Evolutionary conservation across 1,284 basidiomycete species (phyloP).

Genomic region (Boletus nobilissimus): DNA sequence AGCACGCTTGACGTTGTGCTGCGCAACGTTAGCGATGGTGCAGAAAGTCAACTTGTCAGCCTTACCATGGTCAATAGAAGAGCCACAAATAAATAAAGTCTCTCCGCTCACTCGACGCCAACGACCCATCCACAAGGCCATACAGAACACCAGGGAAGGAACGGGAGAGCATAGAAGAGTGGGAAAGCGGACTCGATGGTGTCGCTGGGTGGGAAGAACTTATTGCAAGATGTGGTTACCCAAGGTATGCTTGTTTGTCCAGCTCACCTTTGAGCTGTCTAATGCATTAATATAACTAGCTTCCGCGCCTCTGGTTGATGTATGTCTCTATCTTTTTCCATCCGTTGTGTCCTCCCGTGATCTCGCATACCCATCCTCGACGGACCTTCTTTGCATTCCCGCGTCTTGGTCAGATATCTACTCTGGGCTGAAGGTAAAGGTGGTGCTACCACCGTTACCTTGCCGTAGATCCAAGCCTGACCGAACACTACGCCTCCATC

Average conservation of each 20-base stretch:
- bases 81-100: conserved; percentile 40
- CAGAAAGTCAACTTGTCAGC: not conserved
- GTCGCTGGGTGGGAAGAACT: conserved; percentile 93
- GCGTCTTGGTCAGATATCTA: conserved; percentile 96
- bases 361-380: conserved; percentile 91
- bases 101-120: conserved; percentile 77
- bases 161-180: conserved; percentile 78
- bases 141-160: conserved; percentile 86
- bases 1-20: conserved; percentile 86
- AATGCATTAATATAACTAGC: conserved; percentile 56
- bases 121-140: conserved; percentile 80
- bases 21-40: conserved; percentile 15
- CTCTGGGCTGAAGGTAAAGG: conserved; percentile 90
- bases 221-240: conserved; percentile 91
- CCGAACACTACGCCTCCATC: conserved; percentile 84
- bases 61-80: conserved; percentile 41
- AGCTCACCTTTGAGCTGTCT: conserved; percentile 18
- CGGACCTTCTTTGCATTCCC: conserved; percentile 93
- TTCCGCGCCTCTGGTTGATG: conserved; percentile 94
- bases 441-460: conserved; percentile 91
- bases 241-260: conserved; percentile 62
- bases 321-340: conserved; percentile 93
- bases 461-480: conserved; percentile 84
- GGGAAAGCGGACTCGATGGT: conserved; percentile 88
- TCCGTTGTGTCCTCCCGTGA: conserved; percentile 85